phyloP scores from a whole-genome alignment of 768 basidiomycete genomes.

The Mycena vitilis region DNA sequence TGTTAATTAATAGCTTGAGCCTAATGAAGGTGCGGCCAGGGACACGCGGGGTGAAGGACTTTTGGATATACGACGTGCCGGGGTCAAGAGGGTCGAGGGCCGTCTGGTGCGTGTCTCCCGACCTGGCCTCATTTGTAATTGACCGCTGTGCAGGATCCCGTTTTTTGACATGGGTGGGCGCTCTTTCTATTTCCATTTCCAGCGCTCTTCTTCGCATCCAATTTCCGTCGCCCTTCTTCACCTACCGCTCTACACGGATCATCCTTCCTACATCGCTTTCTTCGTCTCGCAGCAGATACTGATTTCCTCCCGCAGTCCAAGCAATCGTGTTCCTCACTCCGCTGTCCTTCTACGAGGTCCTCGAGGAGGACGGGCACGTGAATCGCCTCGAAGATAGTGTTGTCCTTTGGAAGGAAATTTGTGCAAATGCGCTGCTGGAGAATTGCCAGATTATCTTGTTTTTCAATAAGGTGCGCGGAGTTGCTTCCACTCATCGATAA shows the following conservation, averaged over 20 bases:
- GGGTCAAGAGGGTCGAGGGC: slow-evolving; percentile 26
- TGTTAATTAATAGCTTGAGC: not conserved
- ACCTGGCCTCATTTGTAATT: too few species aligned
- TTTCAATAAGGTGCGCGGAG: slow-evolving; percentile 70
- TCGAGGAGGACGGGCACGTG: slow-evolving; percentile 74
- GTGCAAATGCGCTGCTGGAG: slow-evolving; percentile 69
- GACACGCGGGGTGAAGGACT: slow-evolving; percentile 42
- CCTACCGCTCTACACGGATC: too few species aligned
- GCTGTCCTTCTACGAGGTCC: slow-evolving; percentile 76
- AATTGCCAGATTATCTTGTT: slow-evolving; percentile 78
- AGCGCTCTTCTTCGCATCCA: too few species aligned
- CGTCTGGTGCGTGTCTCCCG: slow-evolving; percentile 44
- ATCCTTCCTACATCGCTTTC: not conserved
- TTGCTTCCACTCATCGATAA: too few species aligned
- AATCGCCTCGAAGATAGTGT: slow-evolving; percentile 85
- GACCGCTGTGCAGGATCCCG: slow-evolving; percentile 65
- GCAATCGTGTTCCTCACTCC: slow-evolving; percentile 89
- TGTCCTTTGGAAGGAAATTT: slow-evolving; percentile 76
- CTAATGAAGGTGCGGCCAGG: not conserved
- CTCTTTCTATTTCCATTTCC: too few species aligned
- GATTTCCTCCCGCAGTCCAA: slow-evolving; percentile 56
- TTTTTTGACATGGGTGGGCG: slow-evolving; percentile 78
- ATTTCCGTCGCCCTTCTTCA: too few species aligned
- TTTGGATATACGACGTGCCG: slow-evolving; percentile 35
- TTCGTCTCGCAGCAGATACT: not conserved